These are phyloP conservation scores for Eucalyptus caleyi DNA, from an alignment of 345 rosid species.

Conservation along the genomic window DNA sequence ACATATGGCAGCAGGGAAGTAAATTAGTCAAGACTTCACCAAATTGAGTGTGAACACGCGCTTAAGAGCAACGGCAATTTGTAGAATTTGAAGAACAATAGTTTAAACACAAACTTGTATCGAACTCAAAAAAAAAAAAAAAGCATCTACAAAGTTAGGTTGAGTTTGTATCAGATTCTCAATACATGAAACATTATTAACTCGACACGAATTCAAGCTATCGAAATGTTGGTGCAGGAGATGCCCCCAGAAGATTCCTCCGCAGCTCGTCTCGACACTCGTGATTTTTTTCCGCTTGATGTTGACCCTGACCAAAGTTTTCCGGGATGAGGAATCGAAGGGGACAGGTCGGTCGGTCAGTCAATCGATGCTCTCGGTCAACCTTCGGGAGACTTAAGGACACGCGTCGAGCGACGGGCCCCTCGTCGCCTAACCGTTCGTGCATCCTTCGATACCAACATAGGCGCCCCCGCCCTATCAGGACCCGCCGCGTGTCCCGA, in stretches of 20 bases:
- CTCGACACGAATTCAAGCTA: background rate
- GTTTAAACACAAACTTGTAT: too few species aligned
- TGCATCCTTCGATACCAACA: background rate
- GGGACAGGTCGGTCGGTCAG: background rate
- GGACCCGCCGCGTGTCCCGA: background rate
- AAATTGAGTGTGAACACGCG: fast-evolving
- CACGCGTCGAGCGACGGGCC: background rate
- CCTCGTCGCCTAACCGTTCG: background rate
- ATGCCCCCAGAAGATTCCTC: background rate
- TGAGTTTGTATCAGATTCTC: background rate
- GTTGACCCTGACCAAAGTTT: background rate
- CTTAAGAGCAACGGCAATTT: fast-evolving
- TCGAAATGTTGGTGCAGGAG: background rate
- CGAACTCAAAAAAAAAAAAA: too few species aligned
- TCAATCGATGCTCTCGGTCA: background rate
- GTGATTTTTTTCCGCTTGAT: background rate
- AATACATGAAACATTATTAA: too few species aligned
- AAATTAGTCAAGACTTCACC: too few species aligned
- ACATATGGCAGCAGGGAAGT: fast-evolving
- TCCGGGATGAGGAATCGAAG: background rate
- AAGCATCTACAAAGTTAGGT: too few species aligned
- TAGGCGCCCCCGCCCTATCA: background rate
- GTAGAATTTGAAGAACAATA: fast-evolving
- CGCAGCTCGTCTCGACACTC: background rate
- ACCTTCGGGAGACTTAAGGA: background rate